Evolutionary conservation across 2,329 filamentous ascomycete species (phyloP).

Genomic region (Lasiodiplodia citricola): DNA sequence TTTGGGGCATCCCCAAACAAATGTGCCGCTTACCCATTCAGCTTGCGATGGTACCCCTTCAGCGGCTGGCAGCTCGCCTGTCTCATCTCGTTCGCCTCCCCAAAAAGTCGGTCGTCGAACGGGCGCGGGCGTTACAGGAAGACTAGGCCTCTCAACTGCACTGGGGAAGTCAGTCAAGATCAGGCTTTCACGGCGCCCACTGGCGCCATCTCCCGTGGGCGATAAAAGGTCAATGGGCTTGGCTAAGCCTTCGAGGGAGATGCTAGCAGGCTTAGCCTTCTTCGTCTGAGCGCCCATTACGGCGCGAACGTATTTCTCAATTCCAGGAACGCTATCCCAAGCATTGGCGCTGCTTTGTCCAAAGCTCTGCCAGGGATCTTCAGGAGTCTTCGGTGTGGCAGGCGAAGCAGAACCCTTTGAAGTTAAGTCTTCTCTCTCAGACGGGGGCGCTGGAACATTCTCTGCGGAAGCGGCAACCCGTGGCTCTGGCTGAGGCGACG

Average conservation of each 20-base stretch:
- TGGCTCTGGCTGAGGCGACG: conserved; percentile 36
- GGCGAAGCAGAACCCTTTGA: conserved; percentile 28
- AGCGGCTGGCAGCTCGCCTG: conserved; percentile 71
- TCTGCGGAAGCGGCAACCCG: conserved; percentile 32
- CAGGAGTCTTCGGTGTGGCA: conserved; percentile 38
- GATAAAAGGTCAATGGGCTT: conserved; percentile 40
- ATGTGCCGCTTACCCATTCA: conserved; percentile 74
- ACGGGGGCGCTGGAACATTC: background rate
- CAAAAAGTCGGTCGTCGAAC: conserved; percentile 72
- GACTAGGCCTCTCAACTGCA: conserved; percentile 79
- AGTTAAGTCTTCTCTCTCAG: background rate
- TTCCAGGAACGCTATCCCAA: conserved; percentile 91
- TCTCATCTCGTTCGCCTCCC: conserved; percentile 63
- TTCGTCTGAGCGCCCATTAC: conserved; percentile 67
- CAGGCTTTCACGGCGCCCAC: conserved; percentile 59
- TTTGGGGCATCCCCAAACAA: conserved; percentile 83
- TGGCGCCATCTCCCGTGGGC: conserved; percentile 37
- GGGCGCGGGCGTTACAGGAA: conserved; percentile 89
- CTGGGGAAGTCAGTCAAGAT: conserved; percentile 88
- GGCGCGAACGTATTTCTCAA: conserved; percentile 82
- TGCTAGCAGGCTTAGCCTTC: conserved; percentile 49
- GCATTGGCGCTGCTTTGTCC: conserved; percentile 73
- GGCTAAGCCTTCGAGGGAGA: conserved; percentile 38
- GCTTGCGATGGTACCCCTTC: conserved; percentile 84
- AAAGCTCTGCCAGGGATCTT: conserved; percentile 74